These are phyloP conservation scores for Thalia dealbata DNA, from an alignment of 176 grass and related monocot species.

Conservation along the genomic window DNA sequence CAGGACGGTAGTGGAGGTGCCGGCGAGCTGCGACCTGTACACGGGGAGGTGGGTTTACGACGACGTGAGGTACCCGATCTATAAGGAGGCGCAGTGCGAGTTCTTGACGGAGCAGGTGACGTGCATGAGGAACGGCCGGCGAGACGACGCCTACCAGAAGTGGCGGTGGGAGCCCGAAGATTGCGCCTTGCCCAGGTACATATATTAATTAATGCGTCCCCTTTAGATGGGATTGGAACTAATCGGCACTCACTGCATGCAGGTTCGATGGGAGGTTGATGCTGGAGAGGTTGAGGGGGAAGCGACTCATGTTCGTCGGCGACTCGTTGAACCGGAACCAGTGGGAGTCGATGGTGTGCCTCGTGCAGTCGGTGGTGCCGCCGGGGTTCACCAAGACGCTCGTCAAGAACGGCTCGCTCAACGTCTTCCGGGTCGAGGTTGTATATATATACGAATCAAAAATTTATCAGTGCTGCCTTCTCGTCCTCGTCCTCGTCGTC, in stretches of 20 bases:
- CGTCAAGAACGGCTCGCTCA: constrained; percentile 28
- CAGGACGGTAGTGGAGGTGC: constrained; percentile 20
- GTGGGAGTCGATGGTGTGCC: constrained; percentile 83
- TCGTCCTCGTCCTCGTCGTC: too few species aligned
- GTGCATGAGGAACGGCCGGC: constrained; percentile 60
- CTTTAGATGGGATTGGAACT: too few species aligned
- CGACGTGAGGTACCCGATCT: constrained; percentile 35
- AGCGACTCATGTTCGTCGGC: constrained; percentile 75
- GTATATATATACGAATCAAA: too few species aligned
- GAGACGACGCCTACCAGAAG: constrained; percentile 54
- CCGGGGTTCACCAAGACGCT: constrained; percentile 33
- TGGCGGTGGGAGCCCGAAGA: constrained; percentile 63
- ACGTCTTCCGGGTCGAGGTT: constrained; percentile 48
- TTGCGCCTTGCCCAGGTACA: constrained; percentile 56
- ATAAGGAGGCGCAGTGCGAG: constrained; percentile 54
- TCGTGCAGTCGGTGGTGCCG: constrained; percentile 49
- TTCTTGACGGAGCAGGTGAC: constrained; percentile 64
- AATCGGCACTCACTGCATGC: too few species aligned
- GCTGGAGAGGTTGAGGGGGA: constrained; percentile 61
- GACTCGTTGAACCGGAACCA: constrained; percentile 95
- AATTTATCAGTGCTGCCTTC: too few species aligned
- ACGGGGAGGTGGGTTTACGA: constrained; percentile 63
- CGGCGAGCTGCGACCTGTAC: constrained; percentile 54
- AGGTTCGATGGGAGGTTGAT: constrained; percentile 73
- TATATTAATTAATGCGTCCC: too few species aligned